These are phyloP conservation scores for Aspergillus heteromorphus DNA, from an alignment of 495 filamentous ascomycete species.

Conservation along the genomic window DNA sequence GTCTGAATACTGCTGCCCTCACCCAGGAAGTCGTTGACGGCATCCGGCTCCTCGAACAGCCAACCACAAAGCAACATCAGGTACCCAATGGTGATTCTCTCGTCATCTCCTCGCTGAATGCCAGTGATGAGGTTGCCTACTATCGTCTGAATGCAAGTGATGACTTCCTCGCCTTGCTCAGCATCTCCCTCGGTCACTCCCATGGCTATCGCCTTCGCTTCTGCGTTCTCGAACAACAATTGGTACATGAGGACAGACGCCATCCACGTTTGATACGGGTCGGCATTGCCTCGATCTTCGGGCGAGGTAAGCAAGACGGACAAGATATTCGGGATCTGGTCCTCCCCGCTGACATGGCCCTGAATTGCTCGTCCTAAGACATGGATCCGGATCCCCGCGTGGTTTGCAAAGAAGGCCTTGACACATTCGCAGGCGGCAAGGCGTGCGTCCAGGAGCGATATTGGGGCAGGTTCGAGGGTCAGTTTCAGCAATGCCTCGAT, in stretches of 20 bases:
- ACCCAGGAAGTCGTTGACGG: conserved; percentile 88
- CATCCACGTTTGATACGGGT: conserved; percentile 90
- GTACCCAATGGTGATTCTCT: conserved; percentile 78
- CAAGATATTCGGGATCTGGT: conserved; percentile 86
- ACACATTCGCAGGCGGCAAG: conserved; percentile 84
- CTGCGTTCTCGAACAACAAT: conserved; percentile 73
- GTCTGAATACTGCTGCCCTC: conserved; percentile 90
- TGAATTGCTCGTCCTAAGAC: conserved; percentile 87
- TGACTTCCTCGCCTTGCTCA: conserved; percentile 86
- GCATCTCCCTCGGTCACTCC: conserved; percentile 83
- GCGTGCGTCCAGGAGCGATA: conserved; percentile 69
- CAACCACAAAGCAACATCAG: conserved; percentile 89
- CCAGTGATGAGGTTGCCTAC: conserved; percentile 74
- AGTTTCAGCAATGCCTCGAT: conserved; percentile 93
- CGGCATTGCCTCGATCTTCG: conserved; percentile 51
- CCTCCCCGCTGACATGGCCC: conserved; percentile 70
- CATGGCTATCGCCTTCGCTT: conserved; percentile 77
- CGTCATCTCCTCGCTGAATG: conserved; percentile 70
- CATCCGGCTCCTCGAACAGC: conserved; percentile 88
- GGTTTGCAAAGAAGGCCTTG: conserved; percentile 82
- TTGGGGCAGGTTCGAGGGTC: conserved; percentile 60
- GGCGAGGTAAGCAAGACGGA: conserved; percentile 68
- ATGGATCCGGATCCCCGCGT: conserved; percentile 72
- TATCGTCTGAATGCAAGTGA: conserved; percentile 87
- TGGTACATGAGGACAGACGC: conserved; percentile 87